Conservation (phyloP, 441 rosid species). For the Rhodomyrtus psidioides region DNA sequence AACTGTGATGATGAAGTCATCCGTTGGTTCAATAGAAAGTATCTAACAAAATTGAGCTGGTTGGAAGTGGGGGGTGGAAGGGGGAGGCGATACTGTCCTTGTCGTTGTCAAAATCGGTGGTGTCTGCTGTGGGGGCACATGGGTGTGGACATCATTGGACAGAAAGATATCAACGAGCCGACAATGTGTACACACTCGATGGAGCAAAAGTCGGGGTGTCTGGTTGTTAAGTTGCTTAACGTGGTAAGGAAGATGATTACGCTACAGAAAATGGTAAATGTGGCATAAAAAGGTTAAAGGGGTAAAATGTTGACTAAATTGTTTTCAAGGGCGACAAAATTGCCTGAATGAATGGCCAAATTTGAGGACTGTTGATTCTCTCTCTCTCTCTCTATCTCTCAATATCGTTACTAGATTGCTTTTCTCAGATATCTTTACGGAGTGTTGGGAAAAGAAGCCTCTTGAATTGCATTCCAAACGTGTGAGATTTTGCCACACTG, state of each 20-base stretch:
- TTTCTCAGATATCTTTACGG: neutral
- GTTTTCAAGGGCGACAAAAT: neutral
- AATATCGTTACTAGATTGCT: neutral
- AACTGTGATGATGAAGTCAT: neutral
- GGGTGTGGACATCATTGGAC: neutral
- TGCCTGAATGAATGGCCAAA: neutral
- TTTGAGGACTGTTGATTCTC: neutral
- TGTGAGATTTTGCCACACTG: neutral
- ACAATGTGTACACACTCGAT: neutral
- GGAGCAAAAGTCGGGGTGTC: neutral
- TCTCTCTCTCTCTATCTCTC: neutral
- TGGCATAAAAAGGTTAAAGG: neutral
- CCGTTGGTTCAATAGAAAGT: neutral
- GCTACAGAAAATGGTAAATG: neutral
- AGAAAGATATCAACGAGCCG: neutral
- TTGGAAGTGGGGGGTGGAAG: neutral
- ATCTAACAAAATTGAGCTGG: neutral
- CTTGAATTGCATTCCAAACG: neutral
- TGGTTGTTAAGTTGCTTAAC: neutral
- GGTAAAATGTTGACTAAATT: neutral
- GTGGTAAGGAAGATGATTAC: neutral
- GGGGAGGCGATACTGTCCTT: neutral
- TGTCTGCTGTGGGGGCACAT: neutral
- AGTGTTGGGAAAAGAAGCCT: neutral
- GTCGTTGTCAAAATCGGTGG: neutral